Percentiles rank a stretch among this genome's conserved stretches.
phyloP scores from a whole-genome alignment of 1,139 yeast species.

The Kazachstania sp. region DNA sequence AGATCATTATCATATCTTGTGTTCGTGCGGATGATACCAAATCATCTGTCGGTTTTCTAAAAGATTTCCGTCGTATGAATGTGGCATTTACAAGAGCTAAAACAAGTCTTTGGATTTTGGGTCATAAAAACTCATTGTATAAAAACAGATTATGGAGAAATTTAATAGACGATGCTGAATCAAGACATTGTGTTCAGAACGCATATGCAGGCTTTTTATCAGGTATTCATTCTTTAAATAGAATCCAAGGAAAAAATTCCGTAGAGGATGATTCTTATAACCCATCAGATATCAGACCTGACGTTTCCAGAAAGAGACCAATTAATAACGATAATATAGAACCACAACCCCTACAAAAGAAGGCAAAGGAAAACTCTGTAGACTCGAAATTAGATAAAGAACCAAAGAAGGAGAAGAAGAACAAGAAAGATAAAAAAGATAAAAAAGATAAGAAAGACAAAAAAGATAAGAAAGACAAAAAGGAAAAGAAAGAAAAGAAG shows the following conservation, averaged over 20 bases:
- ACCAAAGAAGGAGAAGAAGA: background rate
- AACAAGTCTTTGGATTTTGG: conserved; percentile 86
- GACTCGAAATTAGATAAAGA: background rate
- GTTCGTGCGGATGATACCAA: conserved; percentile 66
- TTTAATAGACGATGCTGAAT: conserved; percentile 53
- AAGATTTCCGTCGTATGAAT: conserved; percentile 88
- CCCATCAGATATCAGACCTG: conserved; percentile 10
- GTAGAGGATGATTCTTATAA: conserved; percentile 21
- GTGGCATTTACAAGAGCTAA: conserved; percentile 93
- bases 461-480: conserved; percentile 1
- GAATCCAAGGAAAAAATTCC: conserved; percentile 2
- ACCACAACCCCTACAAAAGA: background rate
- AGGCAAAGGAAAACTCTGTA: background rate
- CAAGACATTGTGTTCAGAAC: conserved; percentile 35
- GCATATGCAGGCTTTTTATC: conserved; percentile 33
- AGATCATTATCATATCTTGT: conserved; percentile 86
- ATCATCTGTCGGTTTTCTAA: conserved; percentile 71
- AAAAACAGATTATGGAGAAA: conserved; percentile 63
- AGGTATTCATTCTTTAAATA: conserved; percentile 5
- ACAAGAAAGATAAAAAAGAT: background rate
- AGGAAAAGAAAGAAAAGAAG: conserved; percentile 2
- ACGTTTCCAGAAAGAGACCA: conserved; percentile 5
- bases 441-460: conserved; percentile 3
- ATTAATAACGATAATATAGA: background rate
- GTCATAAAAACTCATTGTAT: conserved; percentile 57